These are phyloP conservation scores for Termitomyces eurrhizus DNA, from an alignment of 768 basidiomycete species.

Conservation along the genomic window DNA sequence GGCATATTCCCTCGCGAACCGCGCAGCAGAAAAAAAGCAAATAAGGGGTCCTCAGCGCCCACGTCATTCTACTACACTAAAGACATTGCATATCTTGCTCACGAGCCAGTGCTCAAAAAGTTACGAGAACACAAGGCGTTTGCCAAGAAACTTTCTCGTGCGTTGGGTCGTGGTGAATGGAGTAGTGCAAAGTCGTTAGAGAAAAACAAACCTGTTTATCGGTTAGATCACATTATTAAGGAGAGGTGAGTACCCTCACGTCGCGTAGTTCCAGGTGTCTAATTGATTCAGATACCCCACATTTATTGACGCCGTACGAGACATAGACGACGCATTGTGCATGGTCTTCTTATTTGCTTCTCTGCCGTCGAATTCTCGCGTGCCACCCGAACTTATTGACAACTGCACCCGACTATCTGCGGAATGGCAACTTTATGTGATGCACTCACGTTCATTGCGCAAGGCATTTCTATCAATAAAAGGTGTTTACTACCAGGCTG, in stretches of 20 bases:
- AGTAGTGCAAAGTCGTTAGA: conserved; percentile 90
- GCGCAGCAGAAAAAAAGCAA: conserved; percentile 84
- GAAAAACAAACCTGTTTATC: conserved; percentile 88
- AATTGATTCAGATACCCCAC: conserved; percentile 77
- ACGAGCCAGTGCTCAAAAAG: conserved; percentile 92
- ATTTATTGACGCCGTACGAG: conserved; percentile 91
- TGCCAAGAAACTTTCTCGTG: conserved; percentile 92
- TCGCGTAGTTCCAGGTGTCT: conserved; percentile 2
- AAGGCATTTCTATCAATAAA: conserved; percentile 97
- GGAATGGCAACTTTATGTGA: conserved; percentile 96
- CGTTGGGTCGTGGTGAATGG: conserved; percentile 94
- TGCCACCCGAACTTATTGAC: conserved; percentile 80
- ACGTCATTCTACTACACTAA: conserved; percentile 98
- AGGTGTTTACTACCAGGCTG: conserved; percentile 96
- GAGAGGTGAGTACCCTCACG: conserved; percentile 62
- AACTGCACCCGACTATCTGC: conserved; percentile 88
- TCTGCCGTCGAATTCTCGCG: conserved; percentile 79
- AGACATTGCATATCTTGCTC: conserved; percentile 95
- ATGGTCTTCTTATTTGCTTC: conserved; percentile 92
- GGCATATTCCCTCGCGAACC: conserved; percentile 99
- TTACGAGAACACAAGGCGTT: conserved; percentile 97
- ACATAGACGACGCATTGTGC: conserved; percentile 96
- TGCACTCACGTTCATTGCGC: conserved; percentile 79
- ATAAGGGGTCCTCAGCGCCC: conserved; percentile 95
- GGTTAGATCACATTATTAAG: conserved; percentile 94